Conservation (phyloP, 2,329 filamentous ascomycete species). For the Colletotrichum acutatum region DNA sequence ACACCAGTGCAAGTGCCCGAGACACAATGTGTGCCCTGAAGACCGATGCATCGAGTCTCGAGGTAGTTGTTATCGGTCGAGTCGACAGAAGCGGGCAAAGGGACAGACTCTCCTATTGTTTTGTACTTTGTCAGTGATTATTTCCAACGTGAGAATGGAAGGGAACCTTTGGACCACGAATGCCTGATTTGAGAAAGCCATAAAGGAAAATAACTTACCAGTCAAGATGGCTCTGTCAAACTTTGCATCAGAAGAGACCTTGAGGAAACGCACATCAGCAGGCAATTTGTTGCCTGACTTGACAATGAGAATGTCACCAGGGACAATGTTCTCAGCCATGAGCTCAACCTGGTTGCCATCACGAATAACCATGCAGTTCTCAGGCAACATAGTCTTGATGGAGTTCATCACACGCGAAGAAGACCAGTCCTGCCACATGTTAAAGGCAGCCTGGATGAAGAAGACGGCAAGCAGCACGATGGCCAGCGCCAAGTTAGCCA, state of each 20-base stretch:
- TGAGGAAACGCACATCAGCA: constrained; percentile 77
- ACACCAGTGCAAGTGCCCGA: constrained; percentile 74
- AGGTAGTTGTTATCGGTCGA: constrained; percentile 79
- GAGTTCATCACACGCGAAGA: constrained; percentile 82
- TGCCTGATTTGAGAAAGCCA: not conserved
- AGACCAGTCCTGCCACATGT: constrained; percentile 80
- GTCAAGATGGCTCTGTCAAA: constrained; percentile 81
- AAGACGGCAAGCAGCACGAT: constrained; percentile 80
- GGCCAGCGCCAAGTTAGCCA: constrained; percentile 77
- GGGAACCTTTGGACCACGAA: too few relatives aligned
- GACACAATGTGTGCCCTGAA: constrained; percentile 84
- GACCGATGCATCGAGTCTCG: constrained; percentile 79
- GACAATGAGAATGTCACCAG: constrained; percentile 75
- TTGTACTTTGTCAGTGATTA: not conserved
- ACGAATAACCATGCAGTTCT: constrained; percentile 73
- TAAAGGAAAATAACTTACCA: constrained; percentile 50
- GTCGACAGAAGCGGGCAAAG: constrained; percentile 72
- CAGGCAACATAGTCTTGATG: constrained; percentile 84
- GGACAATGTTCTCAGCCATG: constrained; percentile 71
- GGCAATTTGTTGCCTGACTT: constrained; percentile 80
- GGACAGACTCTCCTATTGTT: constrained; percentile 69
- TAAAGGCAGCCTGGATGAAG: constrained; percentile 75
- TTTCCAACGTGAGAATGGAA: too few relatives aligned
- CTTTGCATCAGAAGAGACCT: constrained; percentile 75
- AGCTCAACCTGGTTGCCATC: constrained; percentile 63